phyloP scores from a whole-genome alignment of 2,329 filamentous ascomycete genomes.

The Exophiala phaeomuriformis region DNA sequence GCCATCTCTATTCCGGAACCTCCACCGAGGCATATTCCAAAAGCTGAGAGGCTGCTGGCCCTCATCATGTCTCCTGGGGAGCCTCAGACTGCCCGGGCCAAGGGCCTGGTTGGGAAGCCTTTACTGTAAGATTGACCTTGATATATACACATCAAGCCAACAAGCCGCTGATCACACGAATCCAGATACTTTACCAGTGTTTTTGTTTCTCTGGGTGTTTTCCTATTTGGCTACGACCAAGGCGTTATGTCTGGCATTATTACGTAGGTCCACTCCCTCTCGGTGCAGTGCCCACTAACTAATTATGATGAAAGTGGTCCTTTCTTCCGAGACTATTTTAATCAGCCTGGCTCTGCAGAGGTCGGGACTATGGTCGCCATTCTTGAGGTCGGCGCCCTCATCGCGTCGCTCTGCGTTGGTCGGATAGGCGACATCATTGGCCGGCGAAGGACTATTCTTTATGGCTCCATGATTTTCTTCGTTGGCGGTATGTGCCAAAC shows the following conservation, averaged over 20 bases:
- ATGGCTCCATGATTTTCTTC: conserved; percentile 83
- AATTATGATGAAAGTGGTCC: conserved; percentile 54
- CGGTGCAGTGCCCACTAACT: background rate
- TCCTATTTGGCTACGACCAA: conserved; percentile 59
- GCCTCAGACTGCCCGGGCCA: conserved; percentile 59
- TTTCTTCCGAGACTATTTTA: conserved; percentile 86
- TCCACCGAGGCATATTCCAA: conserved; percentile 54
- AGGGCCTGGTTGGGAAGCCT: conserved; percentile 92
- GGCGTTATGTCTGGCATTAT: conserved; percentile 64
- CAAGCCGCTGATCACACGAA: conserved; percentile 6
- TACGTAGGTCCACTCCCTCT: conserved; percentile 43
- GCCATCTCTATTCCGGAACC: conserved; percentile 75
- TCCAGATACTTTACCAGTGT: conserved; percentile 88
- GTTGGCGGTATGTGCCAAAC: conserved; percentile 79
- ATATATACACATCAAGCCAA: conserved; percentile 28
- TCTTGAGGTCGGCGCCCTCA: conserved; percentile 84
- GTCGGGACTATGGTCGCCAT: conserved; percentile 98
- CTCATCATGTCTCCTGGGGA: conserved; percentile 77
- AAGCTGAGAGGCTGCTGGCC: conserved; percentile 64
- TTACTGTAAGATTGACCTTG: conserved; percentile 59
- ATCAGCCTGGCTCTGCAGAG: conserved; percentile 76
- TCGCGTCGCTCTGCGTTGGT: conserved; percentile 79
- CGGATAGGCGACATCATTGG: conserved; percentile 87
- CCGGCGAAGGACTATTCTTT: conserved; percentile 80
- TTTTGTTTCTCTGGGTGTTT: conserved; percentile 57